Evolutionary conservation across 2,329 filamentous ascomycete genomes (phyloP), one percentile per base, ranked within the genome.

Genomic region (Alternaria incomplexa): DNA sequence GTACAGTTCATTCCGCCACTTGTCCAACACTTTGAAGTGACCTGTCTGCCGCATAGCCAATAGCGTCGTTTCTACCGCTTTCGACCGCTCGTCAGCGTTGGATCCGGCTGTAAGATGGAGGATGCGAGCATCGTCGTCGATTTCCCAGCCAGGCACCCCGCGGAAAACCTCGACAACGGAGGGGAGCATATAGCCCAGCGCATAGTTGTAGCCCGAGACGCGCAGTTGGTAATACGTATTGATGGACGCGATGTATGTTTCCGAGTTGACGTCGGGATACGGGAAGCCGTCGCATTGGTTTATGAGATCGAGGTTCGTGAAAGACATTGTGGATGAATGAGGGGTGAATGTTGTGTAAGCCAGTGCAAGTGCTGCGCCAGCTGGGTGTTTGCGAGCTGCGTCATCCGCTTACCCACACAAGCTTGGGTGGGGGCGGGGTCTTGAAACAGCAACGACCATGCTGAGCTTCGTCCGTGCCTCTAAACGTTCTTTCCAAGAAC

Each of bases 251-350:
- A 85, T 81, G 78, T 90, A 88, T 54, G 61, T 85, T 77, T 10
- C 50, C 15, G 87, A 85, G 67, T 90, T 83, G 58, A 83, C 84
- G 59, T 90, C 85, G 59, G 86, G 85, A 80, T 96, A 93, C 1
- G 93, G 93, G 74, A 97, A 97, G 73, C 92, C 95, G 76, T 89
- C 86, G 79, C 85, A 87, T 78, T 88, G 85, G 56, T 83, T 80
- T 51, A 88, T 77, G 25, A 89, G 80, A 55, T 88, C 85, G 53
- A 88, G 80, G 66, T 87, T 85, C 25, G 83, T 82, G 64, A 82
- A 79, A 3, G 72, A 56, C 77, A 80, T 79, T 48, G 36, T 69
- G 40, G 26, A 15, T 40, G 36, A 23, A 20, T 6, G 54, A 64
- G 20, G 54, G 30, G 15, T 43, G 52, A n/a, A 50, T 28, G 15